Percentiles rank a stretch among this genome's conserved stretches.
phyloP scores from a whole-genome alignment of 2,329 filamentous ascomycete species.

The Cryphonectria parasitica region DNA sequence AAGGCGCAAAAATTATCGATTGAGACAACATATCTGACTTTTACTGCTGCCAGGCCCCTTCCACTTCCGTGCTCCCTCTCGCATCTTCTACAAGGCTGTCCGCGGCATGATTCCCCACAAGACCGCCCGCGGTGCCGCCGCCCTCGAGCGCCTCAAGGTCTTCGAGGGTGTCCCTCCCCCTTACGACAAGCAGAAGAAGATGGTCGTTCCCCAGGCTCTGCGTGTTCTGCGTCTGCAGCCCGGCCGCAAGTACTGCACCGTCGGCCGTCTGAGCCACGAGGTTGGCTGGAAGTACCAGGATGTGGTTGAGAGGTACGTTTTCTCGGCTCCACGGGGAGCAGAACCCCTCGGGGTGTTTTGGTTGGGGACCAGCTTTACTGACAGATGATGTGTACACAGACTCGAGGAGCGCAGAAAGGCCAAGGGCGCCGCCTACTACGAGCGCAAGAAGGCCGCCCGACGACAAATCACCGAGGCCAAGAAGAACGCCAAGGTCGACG shows the following conservation, averaged over 20 bases:
- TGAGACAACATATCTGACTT: conserved; percentile 52
- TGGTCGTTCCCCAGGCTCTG: conserved; percentile 98
- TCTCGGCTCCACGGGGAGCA: background rate
- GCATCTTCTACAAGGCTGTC: conserved; percentile 99
- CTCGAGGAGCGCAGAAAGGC: conserved; percentile 99
- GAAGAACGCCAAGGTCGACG: conserved; percentile 86
- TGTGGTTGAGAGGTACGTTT: conserved; percentile 90
- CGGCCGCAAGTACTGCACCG: conserved; percentile 99
- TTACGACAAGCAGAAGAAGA: conserved; percentile 99
- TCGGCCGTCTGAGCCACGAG: conserved; percentile 96
- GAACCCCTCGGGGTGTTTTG: background rate
- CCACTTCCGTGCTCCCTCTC: conserved; percentile 98
- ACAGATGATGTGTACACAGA: conserved; percentile 55
- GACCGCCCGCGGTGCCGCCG: conserved; percentile 95
- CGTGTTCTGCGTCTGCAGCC: conserved; percentile 96
- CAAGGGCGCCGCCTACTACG: conserved; percentile 99
- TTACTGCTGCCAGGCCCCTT: conserved; percentile 73
- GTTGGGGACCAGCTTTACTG: conserved; percentile 14
- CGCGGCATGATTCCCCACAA: conserved; percentile 99
- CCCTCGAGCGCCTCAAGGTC: conserved; percentile 98
- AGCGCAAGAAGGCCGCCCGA: conserved; percentile 97
- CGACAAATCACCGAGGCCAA: conserved; percentile 90
- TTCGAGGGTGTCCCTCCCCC: conserved; percentile 99
- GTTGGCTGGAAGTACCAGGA: conserved; percentile 99
- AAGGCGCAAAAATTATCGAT: conserved; percentile 31